phyloP scores from a whole-genome alignment of 75 land plant genomes.

The Selaginella moellendorffii region DNA sequence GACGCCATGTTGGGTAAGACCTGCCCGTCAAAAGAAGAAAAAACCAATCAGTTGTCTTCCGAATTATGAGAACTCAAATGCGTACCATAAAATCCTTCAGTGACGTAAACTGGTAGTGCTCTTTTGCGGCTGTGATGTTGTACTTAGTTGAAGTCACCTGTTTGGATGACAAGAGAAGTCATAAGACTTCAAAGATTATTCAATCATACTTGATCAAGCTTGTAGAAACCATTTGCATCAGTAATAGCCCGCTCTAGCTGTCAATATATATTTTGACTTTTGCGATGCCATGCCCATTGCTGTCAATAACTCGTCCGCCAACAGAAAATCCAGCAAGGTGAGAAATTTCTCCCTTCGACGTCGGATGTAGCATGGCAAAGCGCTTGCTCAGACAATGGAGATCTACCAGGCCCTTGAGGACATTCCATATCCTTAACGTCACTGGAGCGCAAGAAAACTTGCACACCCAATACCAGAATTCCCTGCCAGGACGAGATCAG shows the following conservation, averaged over 20 bases:
- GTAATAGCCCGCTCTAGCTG: conserved; percentile 60
- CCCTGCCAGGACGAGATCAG: conserved; percentile 40
- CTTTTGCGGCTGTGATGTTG: conserved; percentile 57
- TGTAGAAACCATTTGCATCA: conserved; percentile 62
- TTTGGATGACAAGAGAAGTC: no score
- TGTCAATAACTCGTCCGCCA: conserved; percentile 82
- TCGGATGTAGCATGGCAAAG: conserved; percentile 85
- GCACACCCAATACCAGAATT: conserved; percentile 86
- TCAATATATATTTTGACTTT: conserved; percentile 62
- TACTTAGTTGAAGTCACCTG: conserved; percentile 79
- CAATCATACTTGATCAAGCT: conserved; percentile 72
- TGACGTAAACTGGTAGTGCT: conserved; percentile 59
- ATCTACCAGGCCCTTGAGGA: conserved; percentile 48
- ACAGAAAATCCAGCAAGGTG: conserved; percentile 96
- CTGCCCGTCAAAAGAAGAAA: conserved; percentile 19
- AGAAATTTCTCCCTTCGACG: conserved; percentile 49
- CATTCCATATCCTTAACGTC: conserved; percentile 60
- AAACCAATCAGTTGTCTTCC: not conserved
- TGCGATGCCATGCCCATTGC: conserved; percentile 50
- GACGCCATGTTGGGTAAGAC: conserved; percentile 93
- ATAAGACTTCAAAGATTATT: not conserved
- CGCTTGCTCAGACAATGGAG: conserved; percentile 40
- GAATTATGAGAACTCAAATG: not conserved
- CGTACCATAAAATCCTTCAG: conserved; percentile 69
- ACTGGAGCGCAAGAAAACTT: conserved; percentile 65